Evolutionary conservation across 2,329 filamentous ascomycete species (phyloP).

Genomic region (Penicillium sp.): DNA sequence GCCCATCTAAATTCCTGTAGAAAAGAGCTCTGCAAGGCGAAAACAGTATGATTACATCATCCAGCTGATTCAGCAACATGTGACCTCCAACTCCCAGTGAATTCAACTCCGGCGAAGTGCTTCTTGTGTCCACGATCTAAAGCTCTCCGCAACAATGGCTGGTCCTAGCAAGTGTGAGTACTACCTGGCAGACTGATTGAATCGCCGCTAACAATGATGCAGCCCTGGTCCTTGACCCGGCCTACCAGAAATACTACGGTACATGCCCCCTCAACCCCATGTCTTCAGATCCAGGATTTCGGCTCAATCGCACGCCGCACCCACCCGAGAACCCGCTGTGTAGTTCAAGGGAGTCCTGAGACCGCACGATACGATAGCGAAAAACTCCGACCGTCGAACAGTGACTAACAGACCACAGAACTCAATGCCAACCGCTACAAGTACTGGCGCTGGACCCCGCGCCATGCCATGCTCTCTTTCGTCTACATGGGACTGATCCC

Average conservation of each 20-base stretch:
- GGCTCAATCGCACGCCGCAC: background rate
- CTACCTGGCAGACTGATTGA: background rate
- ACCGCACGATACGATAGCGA: background rate
- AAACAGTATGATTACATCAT: slow-evolving; percentile 7
- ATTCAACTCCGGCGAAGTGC: slow-evolving; percentile 11
- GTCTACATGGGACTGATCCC: slow-evolving; percentile 76
- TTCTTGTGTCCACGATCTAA: slow-evolving; percentile 18
- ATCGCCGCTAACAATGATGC: slow-evolving; percentile 54
- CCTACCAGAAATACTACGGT: slow-evolving; percentile 54
- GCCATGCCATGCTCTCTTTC: slow-evolving; percentile 78
- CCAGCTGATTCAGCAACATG: slow-evolving; percentile 8
- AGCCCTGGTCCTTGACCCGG: slow-evolving; percentile 47
- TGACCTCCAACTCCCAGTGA: slow-evolving; percentile 12
- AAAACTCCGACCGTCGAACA: background rate
- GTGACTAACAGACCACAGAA: slow-evolving; percentile 53
- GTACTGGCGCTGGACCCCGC: slow-evolving; percentile 91
- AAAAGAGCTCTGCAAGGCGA: background rate
- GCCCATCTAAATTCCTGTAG: background rate
- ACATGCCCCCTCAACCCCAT: slow-evolving; percentile 28
- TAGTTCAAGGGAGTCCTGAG: background rate
- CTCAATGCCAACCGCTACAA: slow-evolving; percentile 84
- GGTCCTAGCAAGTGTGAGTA: slow-evolving; percentile 51
- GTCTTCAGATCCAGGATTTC: slow-evolving; percentile 2
- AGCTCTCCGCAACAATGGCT: slow-evolving; percentile 47
- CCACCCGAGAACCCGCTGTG: background rate